Base-by-base conservation (phyloP, 768 basidiomycete species). In the Lentinula lateritia region DNA sequence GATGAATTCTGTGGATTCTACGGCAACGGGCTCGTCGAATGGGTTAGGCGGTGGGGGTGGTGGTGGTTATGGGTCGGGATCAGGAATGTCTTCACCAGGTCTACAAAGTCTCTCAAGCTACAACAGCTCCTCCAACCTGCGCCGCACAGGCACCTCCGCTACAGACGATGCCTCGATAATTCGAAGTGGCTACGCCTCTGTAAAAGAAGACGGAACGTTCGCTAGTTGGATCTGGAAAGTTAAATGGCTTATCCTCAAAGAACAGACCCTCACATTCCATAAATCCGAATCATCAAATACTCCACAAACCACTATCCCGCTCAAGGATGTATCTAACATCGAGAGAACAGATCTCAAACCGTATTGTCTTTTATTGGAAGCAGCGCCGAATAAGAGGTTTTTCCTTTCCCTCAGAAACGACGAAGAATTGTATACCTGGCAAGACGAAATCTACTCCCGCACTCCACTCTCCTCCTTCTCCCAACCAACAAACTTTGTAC, bases 361-460 rank as follows among this genome's bases (percentile, higher is more conserved):
- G 0, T 98, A 96, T 70, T 98, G 96, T 69, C 77, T 99, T 0
- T 77, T 93, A 15, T 74, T 99, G 20, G 93, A 95, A 68, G 87
- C 90, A 5, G 43, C 41, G 38, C 39, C 41, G 41, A 28, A 56
- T 41, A 92, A 90, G 71, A 85, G 89, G 42, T 89, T 85, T 69
- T 89, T 83, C 70, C 75, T 95, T 53, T 85, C 92, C 2, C 78
- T 97, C 64, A 97, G 95, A 77, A 92, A 81, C 65, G 95, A 99
- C 70, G 93, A 95, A 66, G 96, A 99, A 69, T 81, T 99, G n/a
- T 99, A 99, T 68, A 88, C 88, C 16, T 98, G 95, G 95, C 92
- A 95, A 73, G 96, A 99, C 70, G 95, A 97, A 71, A 89, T 99
- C 63, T 98, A 98, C 75, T 85, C 85, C 5, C 84, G 94, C 52